Conservation (phyloP, 75 land plant species). For the Larix kaempferi region DNA sequence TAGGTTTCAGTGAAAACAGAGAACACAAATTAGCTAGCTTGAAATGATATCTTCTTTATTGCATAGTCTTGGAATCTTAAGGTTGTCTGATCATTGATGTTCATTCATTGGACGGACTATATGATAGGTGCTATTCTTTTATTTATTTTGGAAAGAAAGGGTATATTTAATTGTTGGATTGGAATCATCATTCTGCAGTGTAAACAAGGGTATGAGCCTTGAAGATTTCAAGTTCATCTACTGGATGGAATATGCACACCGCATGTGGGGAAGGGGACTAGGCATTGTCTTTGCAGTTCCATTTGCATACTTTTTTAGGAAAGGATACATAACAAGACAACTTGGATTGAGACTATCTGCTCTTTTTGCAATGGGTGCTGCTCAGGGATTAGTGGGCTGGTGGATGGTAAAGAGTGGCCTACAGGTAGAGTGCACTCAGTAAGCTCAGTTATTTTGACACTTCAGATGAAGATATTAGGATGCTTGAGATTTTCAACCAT, state of each 20-base stretch:
- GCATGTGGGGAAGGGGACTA: slow-evolving; percentile 98
- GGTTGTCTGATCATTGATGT: neutral
- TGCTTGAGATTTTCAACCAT: neutral
- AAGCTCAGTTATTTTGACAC: slow-evolving; percentile 7
- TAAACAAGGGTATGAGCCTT: slow-evolving; percentile 88
- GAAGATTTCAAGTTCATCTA: slow-evolving; percentile 95
- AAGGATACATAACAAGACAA: slow-evolving; percentile 77
- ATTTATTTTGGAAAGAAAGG: neutral
- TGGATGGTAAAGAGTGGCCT: slow-evolving; percentile 99
- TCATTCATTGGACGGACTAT: neutral
- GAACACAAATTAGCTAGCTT: too few species aligned
- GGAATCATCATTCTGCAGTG: slow-evolving; percentile 37
- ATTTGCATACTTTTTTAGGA: slow-evolving; percentile 72
- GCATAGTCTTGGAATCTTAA: too few species aligned
- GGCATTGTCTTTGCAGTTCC: slow-evolving; percentile 88
- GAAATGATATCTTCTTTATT: too few species aligned
- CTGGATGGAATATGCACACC: slow-evolving; percentile 99
- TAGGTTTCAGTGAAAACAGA: too few species aligned
- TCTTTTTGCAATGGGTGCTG: slow-evolving; percentile 93
- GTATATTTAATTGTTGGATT: neutral
- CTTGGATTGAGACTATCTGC: slow-evolving; percentile 70
- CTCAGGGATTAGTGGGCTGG: slow-evolving; percentile 96
- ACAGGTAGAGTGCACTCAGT: slow-evolving; percentile 53
- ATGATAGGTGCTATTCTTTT: neutral
- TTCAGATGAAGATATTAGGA: neutral